Evolutionary conservation across 768 basidiomycete genomes (phyloP).

Genomic region (Porphyrellus cyaneotinctus): DNA sequence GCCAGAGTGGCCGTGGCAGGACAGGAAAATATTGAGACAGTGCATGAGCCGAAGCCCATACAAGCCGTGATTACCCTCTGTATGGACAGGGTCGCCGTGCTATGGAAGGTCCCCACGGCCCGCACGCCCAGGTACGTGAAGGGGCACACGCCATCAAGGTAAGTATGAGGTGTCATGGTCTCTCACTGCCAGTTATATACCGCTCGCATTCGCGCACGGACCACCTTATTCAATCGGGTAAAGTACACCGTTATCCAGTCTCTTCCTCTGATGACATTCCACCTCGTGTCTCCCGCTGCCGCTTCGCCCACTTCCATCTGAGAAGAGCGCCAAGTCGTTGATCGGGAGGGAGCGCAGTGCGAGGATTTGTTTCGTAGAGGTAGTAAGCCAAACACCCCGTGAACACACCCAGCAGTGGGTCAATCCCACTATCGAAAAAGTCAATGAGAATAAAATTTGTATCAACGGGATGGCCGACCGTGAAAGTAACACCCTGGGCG

Average conservation of each 20-base stretch:
- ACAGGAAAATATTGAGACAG: slow-evolving; percentile 66
- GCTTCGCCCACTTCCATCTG: slow-evolving; percentile 64
- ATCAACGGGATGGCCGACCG: slow-evolving; percentile 23
- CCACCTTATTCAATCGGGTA: slow-evolving; percentile 9
- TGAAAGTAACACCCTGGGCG: slow-evolving; percentile 38
- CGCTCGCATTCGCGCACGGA: slow-evolving; percentile 18
- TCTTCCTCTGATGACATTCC: neutral
- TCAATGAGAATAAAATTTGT: slow-evolving; percentile 1
- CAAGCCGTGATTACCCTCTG: slow-evolving; percentile 44
- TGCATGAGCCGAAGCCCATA: slow-evolving; percentile 69
- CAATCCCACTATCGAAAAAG: slow-evolving; percentile 47
- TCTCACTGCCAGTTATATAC: slow-evolving; percentile 12
- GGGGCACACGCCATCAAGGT: slow-evolving; percentile 13
- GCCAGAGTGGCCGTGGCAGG: slow-evolving; percentile 41
- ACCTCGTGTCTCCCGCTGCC: slow-evolving; percentile 13
- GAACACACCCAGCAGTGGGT: slow-evolving; percentile 71
- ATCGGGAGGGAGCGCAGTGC: slow-evolving; percentile 56
- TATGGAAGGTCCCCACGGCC: slow-evolving; percentile 50
- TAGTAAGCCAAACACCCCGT: slow-evolving; percentile 78
- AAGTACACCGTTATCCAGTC: neutral
- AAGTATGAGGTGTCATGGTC: too few species aligned
- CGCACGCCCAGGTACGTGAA: slow-evolving; percentile 54
- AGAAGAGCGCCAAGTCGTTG: slow-evolving; percentile 53
- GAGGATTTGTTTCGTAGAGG: slow-evolving; percentile 76
- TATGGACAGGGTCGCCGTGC: slow-evolving; percentile 53